Base-by-base conservation (phyloP, 2,329 filamentous ascomycete species). In the Capronia coronata region DNA sequence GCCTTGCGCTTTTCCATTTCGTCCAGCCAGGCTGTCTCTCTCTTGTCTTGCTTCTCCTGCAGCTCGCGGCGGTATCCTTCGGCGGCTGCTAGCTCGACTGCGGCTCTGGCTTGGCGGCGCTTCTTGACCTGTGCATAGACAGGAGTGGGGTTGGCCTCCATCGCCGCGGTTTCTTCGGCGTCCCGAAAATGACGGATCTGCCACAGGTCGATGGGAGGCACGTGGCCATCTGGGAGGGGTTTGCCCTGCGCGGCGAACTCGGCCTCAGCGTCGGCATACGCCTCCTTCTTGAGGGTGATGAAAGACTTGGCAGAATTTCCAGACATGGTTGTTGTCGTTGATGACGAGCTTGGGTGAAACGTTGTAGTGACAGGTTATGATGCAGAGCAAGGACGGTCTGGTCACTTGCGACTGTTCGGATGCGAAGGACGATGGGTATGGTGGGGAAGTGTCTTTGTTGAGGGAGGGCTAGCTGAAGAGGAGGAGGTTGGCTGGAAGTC, bases 251-350 rank as follows among this genome's bases (percentile, higher is more conserved):
- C 34, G 9, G 34, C 34, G 11, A 37, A 37, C 5, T 7, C 16
- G 4, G 30, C 32, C 8, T 46, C 21, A 22, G 43, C 43, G 13
- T 38, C 34, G 4, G 10, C 32, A 13, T 35, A 46, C 11, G 43
- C 43, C 16, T 46, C 43, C 30, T 23, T 27, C 34, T 39, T 46
- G 16, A 35, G 30, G 18, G 32, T 29, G 8, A 38, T 22, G 44
- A 46, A 46, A 10, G 34, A 18, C 19, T 40, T 38, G 1, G n/a
- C 44, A 3, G 34, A 29, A 8, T 37, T 8, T 19, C 14, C 19
- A 39, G 44, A 37, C 38, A 41, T 41, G 7, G 11, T 32, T 27
- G 25, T 5, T 27, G 25, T 5, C 10, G 25, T 5, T 27, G 25
- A 10, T 27, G 25, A 10, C 10, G 25, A 27, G 25, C 10, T 10